Percentiles rank a stretch among this genome's conserved stretches.
These are phyloP conservation scores for Fraxinus sp. DNA, from an alignment of 305 asterid species.

Conservation along the genomic window DNA sequence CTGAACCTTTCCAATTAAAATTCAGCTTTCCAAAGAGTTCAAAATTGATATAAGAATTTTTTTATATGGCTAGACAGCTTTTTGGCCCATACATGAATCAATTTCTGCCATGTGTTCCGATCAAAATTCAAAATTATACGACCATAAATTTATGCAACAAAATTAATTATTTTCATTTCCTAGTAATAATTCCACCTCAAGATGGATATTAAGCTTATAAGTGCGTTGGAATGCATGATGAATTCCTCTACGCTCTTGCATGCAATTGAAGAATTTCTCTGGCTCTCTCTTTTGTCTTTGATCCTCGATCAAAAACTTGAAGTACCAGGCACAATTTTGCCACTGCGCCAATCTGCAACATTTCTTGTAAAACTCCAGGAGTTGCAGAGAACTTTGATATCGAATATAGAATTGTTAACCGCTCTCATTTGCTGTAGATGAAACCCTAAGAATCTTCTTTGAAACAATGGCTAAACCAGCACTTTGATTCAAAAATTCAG, in stretches of 20 bases:
- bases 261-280: conserved; percentile 56
- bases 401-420: conserved; percentile 57
- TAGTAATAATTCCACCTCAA: conserved; percentile 9
- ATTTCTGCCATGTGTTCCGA: not conserved
- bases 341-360: conserved; percentile 72
- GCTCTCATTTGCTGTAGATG: conserved; percentile 56
- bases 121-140: not conserved
- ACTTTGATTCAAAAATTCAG: conserved; percentile 54
- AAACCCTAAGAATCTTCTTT: conserved; percentile 71
- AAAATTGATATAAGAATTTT: too few relatives aligned
- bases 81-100: not conserved
- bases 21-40: not conserved
- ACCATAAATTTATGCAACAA: not conserved
- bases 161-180: not conserved
- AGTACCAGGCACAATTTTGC: conserved; percentile 58
- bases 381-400: conserved; percentile 52
- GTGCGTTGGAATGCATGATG: conserved; percentile 54
- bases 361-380: conserved; percentile 47
- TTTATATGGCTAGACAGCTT: not conserved
- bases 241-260: conserved; percentile 61
- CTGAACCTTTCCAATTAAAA: not conserved
- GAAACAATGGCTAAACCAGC: conserved; percentile 76
- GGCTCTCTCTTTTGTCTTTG: conserved; percentile 60
- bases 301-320: conserved; percentile 55
- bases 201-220: conserved; percentile 53